A percentile compares a stretch with the other conserved stretches of the same genome.
These are phyloP conservation scores for Leucosporidium creatinivorum DNA, from an alignment of 768 basidiomycete species.

Conservation along the genomic window DNA sequence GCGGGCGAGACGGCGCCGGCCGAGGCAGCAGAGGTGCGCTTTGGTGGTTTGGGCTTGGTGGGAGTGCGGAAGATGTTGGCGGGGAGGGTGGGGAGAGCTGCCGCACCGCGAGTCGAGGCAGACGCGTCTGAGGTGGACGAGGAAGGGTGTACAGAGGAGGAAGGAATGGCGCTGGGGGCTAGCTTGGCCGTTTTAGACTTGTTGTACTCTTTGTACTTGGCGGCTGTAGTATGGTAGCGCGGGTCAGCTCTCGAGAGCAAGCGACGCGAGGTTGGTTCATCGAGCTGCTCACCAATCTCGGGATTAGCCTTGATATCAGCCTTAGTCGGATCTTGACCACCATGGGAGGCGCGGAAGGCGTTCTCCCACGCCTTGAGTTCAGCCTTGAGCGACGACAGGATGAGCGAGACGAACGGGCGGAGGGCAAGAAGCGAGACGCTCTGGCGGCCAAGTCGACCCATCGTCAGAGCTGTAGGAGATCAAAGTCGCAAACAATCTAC, in stretches of 20 bases:
- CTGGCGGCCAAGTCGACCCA: too few species aligned
- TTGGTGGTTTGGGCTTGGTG: conserved; percentile 20
- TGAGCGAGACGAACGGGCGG: neutral
- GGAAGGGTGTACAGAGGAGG: neutral
- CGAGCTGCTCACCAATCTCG: conserved; percentile 40
- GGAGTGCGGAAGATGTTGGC: conserved; percentile 28
- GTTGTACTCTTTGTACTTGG: conserved; percentile 34
- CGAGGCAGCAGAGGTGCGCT: neutral
- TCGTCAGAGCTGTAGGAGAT: too few species aligned
- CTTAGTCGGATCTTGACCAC: conserved; percentile 40
- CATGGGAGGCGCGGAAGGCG: conserved; percentile 38
- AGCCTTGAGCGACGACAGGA: conserved; percentile 38
- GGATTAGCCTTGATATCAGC: conserved; percentile 43
- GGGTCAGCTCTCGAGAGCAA: neutral
- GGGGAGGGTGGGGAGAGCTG: neutral
- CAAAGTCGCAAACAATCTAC: too few species aligned
- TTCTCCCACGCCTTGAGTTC: conserved; percentile 45
- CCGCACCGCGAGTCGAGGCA: neutral
- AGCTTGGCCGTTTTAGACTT: conserved; percentile 8
- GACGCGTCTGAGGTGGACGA: neutral
- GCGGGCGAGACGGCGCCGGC: neutral
- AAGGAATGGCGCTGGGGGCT: neutral
- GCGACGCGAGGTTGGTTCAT: neutral
- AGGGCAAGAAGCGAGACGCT: neutral
- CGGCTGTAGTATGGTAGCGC: conserved; percentile 13